phyloP scores from a whole-genome alignment of 345 rosid species.

The Sonneratia alba region DNA sequence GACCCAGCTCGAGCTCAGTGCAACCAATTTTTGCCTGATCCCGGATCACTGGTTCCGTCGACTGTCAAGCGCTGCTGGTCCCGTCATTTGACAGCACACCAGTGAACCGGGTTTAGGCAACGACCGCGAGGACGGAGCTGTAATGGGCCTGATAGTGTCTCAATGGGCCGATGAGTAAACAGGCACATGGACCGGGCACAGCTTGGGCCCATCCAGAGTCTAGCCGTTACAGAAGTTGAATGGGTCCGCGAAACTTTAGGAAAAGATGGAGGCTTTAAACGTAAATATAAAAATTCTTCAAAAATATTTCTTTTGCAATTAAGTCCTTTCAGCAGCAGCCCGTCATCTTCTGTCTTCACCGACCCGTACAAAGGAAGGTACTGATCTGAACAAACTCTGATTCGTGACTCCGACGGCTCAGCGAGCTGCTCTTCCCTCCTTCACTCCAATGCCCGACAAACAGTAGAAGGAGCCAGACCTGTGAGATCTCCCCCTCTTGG shows the following conservation, averaged over 20 bases:
- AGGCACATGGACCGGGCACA: too few species aligned
- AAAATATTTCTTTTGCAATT: neutral
- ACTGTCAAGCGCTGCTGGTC: neutral
- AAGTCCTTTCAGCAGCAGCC: neutral
- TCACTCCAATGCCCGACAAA: neutral
- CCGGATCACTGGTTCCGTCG: neutral
- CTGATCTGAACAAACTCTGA: neutral
- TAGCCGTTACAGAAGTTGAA: neutral
- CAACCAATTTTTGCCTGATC: neutral
- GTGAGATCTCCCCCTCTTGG: constrained; percentile 2
- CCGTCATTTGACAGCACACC: neutral
- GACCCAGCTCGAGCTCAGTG: neutral
- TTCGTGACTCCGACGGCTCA: neutral
- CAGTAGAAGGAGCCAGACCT: neutral
- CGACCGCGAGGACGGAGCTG: neutral
- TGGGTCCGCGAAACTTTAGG: neutral
- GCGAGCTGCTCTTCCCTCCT: neutral
- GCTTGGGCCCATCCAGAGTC: too few species aligned
- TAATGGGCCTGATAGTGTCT: neutral
- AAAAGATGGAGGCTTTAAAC: neutral
- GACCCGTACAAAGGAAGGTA: neutral
- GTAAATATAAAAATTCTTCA: neutral
- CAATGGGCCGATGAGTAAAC: neutral
- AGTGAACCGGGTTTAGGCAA: neutral
- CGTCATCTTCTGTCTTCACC: neutral